Percentiles rank a stretch among this genome's conserved stretches.
phyloP scores from a whole-genome alignment of 345 rosid genomes.

The Populus euphratica region DNA sequence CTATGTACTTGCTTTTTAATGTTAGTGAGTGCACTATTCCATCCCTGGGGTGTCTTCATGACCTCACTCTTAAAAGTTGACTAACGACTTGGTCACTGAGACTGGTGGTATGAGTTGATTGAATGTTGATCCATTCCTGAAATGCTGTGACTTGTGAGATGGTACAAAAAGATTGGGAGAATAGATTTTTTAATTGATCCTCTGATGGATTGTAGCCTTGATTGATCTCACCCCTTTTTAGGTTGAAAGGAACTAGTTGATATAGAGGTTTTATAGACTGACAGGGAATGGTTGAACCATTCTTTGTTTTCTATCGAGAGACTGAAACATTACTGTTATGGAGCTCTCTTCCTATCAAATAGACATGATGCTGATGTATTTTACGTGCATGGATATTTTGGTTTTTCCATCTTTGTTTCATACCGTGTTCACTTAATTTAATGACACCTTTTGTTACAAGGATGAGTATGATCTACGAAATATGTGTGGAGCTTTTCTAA shows the following conservation, averaged over 20 bases:
- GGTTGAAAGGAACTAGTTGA: background rate
- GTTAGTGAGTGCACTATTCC: background rate
- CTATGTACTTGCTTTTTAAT: background rate
- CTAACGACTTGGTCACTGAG: background rate
- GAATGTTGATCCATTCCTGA: background rate
- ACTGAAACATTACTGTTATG: background rate
- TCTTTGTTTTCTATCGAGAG: background rate
- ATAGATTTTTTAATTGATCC: too few species aligned
- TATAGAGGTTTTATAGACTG: background rate
- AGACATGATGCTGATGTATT: background rate
- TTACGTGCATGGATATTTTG: background rate
- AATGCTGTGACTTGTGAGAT: background rate
- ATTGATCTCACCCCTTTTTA: too few species aligned
- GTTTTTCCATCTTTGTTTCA: background rate
- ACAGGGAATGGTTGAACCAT: background rate
- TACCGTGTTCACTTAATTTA: background rate
- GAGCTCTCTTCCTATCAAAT: background rate
- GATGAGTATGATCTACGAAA: background rate
- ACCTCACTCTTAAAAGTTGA: background rate
- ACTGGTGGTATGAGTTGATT: background rate
- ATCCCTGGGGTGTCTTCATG: background rate
- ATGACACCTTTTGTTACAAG: background rate
- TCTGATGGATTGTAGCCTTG: background rate
- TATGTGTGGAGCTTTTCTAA: background rate
- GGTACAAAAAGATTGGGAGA: background rate